Conservation (phyloP, 2,329 filamentous ascomycete species). For the Botrytis tulipae region DNA sequence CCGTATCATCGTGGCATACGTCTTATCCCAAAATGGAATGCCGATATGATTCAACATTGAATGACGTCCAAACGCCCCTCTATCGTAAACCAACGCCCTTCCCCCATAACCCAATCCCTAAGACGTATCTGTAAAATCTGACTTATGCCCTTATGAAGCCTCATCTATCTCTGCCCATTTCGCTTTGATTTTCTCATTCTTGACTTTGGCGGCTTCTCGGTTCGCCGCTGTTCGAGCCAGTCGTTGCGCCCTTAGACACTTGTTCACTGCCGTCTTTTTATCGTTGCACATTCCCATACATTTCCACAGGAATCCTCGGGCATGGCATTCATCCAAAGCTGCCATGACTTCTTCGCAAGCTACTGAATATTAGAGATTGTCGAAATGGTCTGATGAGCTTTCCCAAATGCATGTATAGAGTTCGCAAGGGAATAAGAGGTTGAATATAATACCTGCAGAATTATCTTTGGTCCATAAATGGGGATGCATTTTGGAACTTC, state of each 20-base stretch:
- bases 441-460: constrained; percentile 56
- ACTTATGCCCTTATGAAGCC: constrained; percentile 52
- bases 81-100: constrained; percentile 8
- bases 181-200: constrained; percentile 71
- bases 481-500: constrained; percentile 75
- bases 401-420: background rate
- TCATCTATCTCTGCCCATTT: constrained; percentile 77
- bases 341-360: constrained; percentile 94
- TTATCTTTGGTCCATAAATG: constrained; percentile 94
- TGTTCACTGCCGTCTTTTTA: constrained; percentile 78
- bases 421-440: background rate
- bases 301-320: constrained; percentile 88
- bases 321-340: constrained; percentile 93
- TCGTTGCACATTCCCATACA: constrained; percentile 86
- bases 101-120: background rate
- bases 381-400: constrained; percentile 3
- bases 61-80: constrained; percentile 9
- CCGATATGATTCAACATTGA: background rate
- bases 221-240: constrained; percentile 76
- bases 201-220: constrained; percentile 64
- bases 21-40: background rate
- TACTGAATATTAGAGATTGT: constrained; percentile 43
- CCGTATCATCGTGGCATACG: background rate
- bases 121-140: background rate
- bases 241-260: constrained; percentile 79